A percentile compares a stretch with the other conserved stretches of the same genome.
These are phyloP conservation scores for Diaporthe citriasiana DNA, from an alignment of 2,329 filamentous ascomycete species.

Conservation along the genomic window DNA sequence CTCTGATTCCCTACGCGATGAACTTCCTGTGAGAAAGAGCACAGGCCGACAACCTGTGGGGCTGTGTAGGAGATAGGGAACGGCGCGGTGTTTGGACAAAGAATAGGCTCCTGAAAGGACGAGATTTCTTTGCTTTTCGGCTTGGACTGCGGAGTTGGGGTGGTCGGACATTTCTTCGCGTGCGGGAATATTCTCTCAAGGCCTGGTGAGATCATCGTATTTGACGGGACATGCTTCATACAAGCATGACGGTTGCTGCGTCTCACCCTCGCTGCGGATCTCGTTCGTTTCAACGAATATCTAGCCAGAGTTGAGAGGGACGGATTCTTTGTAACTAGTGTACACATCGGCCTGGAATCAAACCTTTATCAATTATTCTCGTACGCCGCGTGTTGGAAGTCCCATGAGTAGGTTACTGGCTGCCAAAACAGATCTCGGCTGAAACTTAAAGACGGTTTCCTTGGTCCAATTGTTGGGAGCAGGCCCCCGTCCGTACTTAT, in stretches of 20 bases:
- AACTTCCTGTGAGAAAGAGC: slow-evolving; percentile 60
- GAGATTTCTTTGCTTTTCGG: slow-evolving; percentile 36
- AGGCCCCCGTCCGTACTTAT: not conserved
- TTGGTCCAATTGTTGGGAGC: slow-evolving; percentile 4
- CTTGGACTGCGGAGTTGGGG: slow-evolving; percentile 42
- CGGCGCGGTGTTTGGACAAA: slow-evolving; percentile 34
- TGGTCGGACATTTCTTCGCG: slow-evolving; percentile 29
- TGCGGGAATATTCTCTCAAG: slow-evolving; percentile 10
- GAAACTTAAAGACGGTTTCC: not conserved
- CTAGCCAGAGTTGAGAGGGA: slow-evolving; percentile 31
- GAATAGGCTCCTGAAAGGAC: slow-evolving; percentile 28
- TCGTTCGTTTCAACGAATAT: slow-evolving; percentile 35
- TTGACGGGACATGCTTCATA: slow-evolving; percentile 21
- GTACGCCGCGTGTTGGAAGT: not conserved
- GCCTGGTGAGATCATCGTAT: not conserved
- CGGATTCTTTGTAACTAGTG: slow-evolving; percentile 37
- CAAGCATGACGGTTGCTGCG: slow-evolving; percentile 12
- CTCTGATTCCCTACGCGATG: slow-evolving; percentile 66
- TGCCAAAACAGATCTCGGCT: not conserved
- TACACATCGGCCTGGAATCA: slow-evolving; percentile 36
- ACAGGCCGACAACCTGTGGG: not conserved
- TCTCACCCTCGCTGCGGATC: slow-evolving; percentile 23
- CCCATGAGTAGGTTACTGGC: not conserved
- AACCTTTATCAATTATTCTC: slow-evolving; percentile 20
- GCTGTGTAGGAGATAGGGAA: not conserved